phyloP scores from a whole-genome alignment of 139 green algal species.

The Mychonastes homosphaera region DNA sequence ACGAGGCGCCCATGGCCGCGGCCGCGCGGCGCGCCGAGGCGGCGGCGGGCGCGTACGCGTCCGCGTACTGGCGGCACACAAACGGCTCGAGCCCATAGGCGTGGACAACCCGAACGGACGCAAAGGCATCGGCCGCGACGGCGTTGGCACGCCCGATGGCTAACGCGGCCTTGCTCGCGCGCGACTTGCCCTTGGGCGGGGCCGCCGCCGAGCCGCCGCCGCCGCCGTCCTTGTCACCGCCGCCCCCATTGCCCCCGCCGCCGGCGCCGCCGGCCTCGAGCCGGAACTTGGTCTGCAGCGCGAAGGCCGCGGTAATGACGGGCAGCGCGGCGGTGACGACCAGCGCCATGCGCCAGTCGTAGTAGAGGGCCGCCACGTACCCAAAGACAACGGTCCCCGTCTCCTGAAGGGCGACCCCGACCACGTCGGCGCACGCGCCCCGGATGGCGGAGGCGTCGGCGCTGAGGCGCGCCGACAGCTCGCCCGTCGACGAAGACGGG shows the following conservation, averaged over 20 bases:
- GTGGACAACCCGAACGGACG: constrained; percentile 27
- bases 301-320: constrained; percentile 29
- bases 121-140: constrained; percentile 43
- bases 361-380: constrained; percentile 42
- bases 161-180: constrained; percentile 27
- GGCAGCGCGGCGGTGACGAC: constrained; percentile 53
- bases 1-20: too few species aligned
- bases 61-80: too few species aligned
- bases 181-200: constrained; percentile 1
- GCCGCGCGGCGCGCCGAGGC: too few species aligned
- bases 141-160: too few species aligned
- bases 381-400: constrained; percentile 4
- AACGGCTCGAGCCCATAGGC: too few species aligned
- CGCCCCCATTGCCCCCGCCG: not conserved
- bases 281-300: constrained; percentile 25
- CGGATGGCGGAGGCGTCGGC: constrained; percentile 31
- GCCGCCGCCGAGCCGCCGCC: not conserved
- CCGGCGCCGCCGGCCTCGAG: constrained; percentile 3
- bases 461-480: constrained; percentile 29
- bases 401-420: constrained; percentile 7
- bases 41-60: too few species aligned
- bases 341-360: constrained; percentile 59
- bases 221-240: not conserved
- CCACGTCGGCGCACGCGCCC: constrained; percentile 21
- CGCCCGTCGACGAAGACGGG: constrained; percentile 27